Base-by-base conservation (phyloP, 2,329 filamentous ascomycete species). In the Fusarium sublunatum region DNA sequence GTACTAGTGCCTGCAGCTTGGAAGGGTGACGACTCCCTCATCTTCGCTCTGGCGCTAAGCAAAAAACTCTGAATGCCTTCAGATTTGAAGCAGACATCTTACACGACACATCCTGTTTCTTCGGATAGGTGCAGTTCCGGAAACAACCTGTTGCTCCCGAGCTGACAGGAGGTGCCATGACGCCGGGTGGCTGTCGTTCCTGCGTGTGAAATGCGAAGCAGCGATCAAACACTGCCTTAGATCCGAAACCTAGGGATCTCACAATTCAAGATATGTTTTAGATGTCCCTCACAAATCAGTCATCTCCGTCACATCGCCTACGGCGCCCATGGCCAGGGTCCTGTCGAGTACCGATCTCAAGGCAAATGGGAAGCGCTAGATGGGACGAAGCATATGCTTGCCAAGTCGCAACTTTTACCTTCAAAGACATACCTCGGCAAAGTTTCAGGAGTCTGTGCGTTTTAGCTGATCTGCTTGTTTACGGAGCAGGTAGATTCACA, bases 151-250 rank as follows among this genome's bases (percentile, higher is more conserved):
- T 43, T 46, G 40, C 51, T 49, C 22, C 61, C 61, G 61, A 46
- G 35, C 39, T 39, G 53, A 31, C 62, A 67, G 55, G 65, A 57
- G 61, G 60, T 41, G 38, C 46, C 41, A 44, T 66, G 67, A 69
- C 50, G 56, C 67, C 67, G 64, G 67, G 61, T 62, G 42, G 46
- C 52, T 42, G 48, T 49, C 31, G 61, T 58, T 65, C 67, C 67
- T 61, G 19, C 19, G 67, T 62, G 56, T 62, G 64, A 68, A 64
- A 36, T 62, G 51, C 65, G 67, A 69, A 50, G 67, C 67, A 68
- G 43, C 67, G 64, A 58, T 69, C 67, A 69, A 70, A 69, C 67
- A 53, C 19, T 38, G 53, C 35, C 19, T 38, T 35, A 49, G 43
- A 61, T 57, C 44, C 58, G 56, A 62, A 67, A 68, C 64, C 49